A percentile compares a stretch with the other conserved stretches of the same genome.
phyloP scores from a whole-genome alignment of 768 basidiomycete genomes.

The Cyclocybe aegerita region DNA sequence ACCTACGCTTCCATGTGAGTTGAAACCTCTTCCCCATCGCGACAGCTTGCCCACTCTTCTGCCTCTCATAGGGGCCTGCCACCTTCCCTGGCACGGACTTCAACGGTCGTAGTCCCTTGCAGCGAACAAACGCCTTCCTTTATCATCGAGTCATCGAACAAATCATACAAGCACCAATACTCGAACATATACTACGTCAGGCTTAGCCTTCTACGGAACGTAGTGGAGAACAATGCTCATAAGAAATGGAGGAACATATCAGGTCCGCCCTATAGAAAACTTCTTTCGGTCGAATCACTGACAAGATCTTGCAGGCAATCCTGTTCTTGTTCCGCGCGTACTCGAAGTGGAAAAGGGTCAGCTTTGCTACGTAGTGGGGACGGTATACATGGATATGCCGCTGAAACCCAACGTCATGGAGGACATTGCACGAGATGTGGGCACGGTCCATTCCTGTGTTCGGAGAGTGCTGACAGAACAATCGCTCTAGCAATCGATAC shows the following conservation, averaged over 20 bases:
- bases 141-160: slow-evolving; percentile 37
- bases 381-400: slow-evolving; percentile 99
- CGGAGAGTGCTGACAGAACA: background rate
- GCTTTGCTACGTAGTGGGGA: slow-evolving; percentile 90
- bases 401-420: slow-evolving; percentile 97
- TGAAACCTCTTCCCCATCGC: background rate
- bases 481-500: slow-evolving; percentile 73
- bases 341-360: slow-evolving; percentile 85
- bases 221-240: slow-evolving; percentile 39
- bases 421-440: slow-evolving; percentile 89
- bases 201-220: slow-evolving; percentile 37
- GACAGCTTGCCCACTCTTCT: background rate
- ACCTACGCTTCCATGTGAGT: slow-evolving; percentile 14
- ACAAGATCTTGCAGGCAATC: slow-evolving; percentile 50
- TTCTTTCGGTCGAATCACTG: background rate
- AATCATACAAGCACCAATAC: slow-evolving; percentile 56
- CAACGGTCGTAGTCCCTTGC: slow-evolving; percentile 37
- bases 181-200: slow-evolving; percentile 57
- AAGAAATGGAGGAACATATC: slow-evolving; percentile 39
- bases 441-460: slow-evolving; percentile 26
- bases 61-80: slow-evolving; percentile 20
- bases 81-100: slow-evolving; percentile 27
- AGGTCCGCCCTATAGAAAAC: slow-evolving; percentile 28
- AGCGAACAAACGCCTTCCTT: slow-evolving; percentile 43
- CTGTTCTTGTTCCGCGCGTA: slow-evolving; percentile 72